Conservation (phyloP, 768 basidiomycete genomes). For the Glaciozyma antarctica region DNA sequence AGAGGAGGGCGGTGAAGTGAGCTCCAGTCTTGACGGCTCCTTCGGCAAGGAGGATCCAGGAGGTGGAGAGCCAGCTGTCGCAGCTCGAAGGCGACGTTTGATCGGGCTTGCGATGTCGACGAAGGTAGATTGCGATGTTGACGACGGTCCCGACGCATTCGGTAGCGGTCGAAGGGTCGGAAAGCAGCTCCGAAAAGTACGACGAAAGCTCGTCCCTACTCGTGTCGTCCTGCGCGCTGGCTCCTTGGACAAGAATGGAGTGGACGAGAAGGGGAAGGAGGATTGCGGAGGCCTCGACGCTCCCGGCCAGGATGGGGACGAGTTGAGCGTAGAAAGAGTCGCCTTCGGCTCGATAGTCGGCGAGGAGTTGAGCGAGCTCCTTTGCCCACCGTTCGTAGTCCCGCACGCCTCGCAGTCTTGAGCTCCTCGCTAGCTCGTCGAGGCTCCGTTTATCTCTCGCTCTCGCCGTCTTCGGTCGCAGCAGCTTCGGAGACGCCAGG, state of each 20-base stretch:
- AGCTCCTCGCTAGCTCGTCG: no score
- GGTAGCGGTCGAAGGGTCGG: constrained; percentile 40
- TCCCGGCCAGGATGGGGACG: constrained; percentile 49
- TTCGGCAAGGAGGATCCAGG: constrained; percentile 60
- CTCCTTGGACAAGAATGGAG: constrained; percentile 45
- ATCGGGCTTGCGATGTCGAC: constrained; percentile 49
- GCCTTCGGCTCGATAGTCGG: constrained; percentile 18
- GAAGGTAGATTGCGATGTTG: constrained; percentile 67
- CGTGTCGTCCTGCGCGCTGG: neutral
- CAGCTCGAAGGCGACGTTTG: constrained; percentile 39
- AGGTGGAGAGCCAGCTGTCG: constrained; percentile 64
- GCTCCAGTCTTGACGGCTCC: constrained; percentile 69
- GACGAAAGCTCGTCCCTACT: constrained; percentile 39
- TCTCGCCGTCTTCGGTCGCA: constrained; percentile 2
- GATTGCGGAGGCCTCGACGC: constrained; percentile 46
- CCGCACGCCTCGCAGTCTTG: no score
- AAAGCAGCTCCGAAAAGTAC: constrained; percentile 55
- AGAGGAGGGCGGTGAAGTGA: constrained; percentile 81
- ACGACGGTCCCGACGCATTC: constrained; percentile 55
- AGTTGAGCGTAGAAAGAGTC: constrained; percentile 64
- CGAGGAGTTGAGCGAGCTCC: constrained; percentile 19
- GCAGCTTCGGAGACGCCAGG: neutral
- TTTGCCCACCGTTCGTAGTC: constrained; percentile 14
- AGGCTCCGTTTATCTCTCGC: no score
- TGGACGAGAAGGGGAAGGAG: constrained; percentile 69